A percentile compares a stretch with the other conserved stretches of the same genome.
Evolutionary conservation across 352 stramenopile genomes (phyloP).

Genomic region (Globisporangium cederbergense): DNA sequence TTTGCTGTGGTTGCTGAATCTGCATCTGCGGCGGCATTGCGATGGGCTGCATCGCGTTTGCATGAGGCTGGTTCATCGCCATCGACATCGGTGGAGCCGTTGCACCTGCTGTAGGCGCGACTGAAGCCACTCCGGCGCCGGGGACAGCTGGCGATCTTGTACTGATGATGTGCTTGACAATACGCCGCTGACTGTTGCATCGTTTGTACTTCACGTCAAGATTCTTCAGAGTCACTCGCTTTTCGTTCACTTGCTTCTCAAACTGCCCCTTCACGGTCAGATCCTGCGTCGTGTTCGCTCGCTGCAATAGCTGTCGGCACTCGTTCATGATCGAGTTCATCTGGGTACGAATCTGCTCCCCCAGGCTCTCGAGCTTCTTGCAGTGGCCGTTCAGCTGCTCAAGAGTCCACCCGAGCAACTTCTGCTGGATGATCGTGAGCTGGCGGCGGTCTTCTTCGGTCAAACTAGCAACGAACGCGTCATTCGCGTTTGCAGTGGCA

Average conservation of each 20-base stretch:
- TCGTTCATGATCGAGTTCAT: constrained; percentile 85
- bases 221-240: constrained; percentile 65
- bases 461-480: constrained; percentile 38
- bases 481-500: constrained; percentile 11
- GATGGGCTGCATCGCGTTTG: constrained; percentile 38
- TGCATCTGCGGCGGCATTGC: constrained; percentile 38
- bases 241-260: constrained; percentile 69
- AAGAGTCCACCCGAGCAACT: constrained; percentile 57
- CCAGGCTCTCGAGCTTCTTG: constrained; percentile 79
- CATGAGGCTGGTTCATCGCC: constrained; percentile 5
- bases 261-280: constrained; percentile 51
- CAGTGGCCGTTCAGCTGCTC: constrained; percentile 78
- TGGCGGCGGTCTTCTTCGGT: constrained; percentile 70
- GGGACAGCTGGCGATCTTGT: constrained; percentile 20
- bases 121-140: background rate
- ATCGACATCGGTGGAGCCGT: background rate
- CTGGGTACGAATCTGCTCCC: constrained; percentile 70
- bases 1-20: background rate
- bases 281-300: constrained; percentile 73
- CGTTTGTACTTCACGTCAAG: constrained; percentile 79
- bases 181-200: constrained; percentile 71
- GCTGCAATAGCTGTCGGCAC: constrained; percentile 71
- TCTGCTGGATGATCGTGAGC: constrained; percentile 68
- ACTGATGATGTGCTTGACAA: constrained; percentile 82
- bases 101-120: background rate